Conservation (phyloP, 192 early-diverging fungal species). For the Backusella macrospora region DNA sequence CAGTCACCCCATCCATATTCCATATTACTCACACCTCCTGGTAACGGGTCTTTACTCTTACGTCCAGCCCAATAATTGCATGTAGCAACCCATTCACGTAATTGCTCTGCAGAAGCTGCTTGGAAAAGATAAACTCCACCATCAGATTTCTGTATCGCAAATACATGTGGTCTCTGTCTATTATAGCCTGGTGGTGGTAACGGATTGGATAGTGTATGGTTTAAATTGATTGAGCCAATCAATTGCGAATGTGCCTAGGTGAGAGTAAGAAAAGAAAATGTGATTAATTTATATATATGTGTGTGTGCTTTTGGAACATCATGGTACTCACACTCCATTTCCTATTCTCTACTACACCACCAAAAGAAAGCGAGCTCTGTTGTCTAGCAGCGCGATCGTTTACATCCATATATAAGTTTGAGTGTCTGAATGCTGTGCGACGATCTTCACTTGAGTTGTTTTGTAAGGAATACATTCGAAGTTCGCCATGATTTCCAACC, state of each 20-base stretch:
- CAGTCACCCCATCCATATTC: conserved; percentile 90
- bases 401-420: conserved; percentile 1
- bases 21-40: conserved; percentile 84
- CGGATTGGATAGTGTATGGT: conserved; percentile 83
- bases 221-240: conserved; percentile 57
- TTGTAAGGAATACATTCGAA: conserved; percentile 80
- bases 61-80: conserved; percentile 97
- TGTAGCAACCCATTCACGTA: conserved; percentile 79
- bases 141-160: conserved; percentile 79
- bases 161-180: conserved; percentile 72
- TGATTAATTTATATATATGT: neutral
- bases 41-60: conserved; percentile 83
- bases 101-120: conserved; percentile 61
- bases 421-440: conserved; percentile 16
- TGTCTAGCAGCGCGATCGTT: neutral
- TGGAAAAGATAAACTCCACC: conserved; percentile 92
- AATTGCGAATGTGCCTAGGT: conserved; percentile 38
- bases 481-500: conserved; percentile 64
- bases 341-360: conserved; percentile 3
- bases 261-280: neutral
- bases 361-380: neutral
- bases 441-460: conserved; percentile 43
- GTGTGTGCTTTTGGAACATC: neutral
- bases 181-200: conserved; percentile 86
- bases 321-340: conserved; percentile 11